Percentiles rank a stretch among this genome's conserved stretches.
These are phyloP conservation scores for Lonicera japonica DNA, from an alignment of 129 eudicot genomes.

Conservation along the genomic window DNA sequence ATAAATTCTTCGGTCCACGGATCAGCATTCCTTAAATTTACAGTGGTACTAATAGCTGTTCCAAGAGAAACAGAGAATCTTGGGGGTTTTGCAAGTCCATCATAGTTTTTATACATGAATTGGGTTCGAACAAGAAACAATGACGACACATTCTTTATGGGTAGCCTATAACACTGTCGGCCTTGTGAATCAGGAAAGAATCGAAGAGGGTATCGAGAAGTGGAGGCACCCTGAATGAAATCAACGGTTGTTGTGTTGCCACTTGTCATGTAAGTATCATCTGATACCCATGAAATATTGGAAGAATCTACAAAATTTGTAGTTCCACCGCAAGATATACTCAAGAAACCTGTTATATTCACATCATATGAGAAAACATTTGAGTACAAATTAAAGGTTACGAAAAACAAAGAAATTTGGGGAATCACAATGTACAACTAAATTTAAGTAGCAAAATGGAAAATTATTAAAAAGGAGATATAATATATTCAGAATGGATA, in stretches of 20 bases:
- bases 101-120: constrained; percentile 80
- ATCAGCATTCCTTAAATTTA: constrained; percentile 52
- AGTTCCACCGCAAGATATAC: constrained; percentile 78
- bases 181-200: constrained; percentile 60
- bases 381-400: not conserved
- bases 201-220: constrained; percentile 47
- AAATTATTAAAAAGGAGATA: not conserved
- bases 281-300: constrained; percentile 78
- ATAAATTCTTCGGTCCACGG: constrained; percentile 91
- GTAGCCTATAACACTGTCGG: constrained; percentile 70
- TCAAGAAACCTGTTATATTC: constrained; percentile 64
- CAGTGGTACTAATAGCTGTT: constrained; percentile 40
- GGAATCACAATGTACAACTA: not conserved
- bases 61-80: constrained; percentile 73
- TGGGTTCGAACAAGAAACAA: constrained; percentile 51
- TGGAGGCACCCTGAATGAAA: constrained; percentile 31
- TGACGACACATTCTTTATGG: constrained; percentile 41
- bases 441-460: not conserved
- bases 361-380: not conserved
- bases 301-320: constrained; percentile 56
- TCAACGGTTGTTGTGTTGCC: constrained; percentile 48
- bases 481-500: constrained; percentile 1
- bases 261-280: constrained; percentile 32
- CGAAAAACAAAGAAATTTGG: not conserved
- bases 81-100: constrained; percentile 65